Percentiles rank a stretch among this genome's conserved stretches.
Evolutionary conservation across 140 eudicot genomes (phyloP).

Genomic region (Senecio squalidus): DNA sequence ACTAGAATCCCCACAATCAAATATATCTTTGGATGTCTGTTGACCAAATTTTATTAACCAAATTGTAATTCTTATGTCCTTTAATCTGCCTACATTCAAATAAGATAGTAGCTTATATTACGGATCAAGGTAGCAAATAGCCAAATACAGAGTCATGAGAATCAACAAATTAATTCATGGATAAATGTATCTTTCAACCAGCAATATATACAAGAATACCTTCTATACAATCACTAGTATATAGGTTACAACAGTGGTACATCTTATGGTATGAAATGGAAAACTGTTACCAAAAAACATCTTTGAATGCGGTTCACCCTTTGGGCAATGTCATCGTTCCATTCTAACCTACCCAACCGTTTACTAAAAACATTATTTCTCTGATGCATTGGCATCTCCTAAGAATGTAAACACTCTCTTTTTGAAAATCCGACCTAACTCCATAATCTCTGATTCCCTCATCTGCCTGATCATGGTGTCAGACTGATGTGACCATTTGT

Average conservation of each 20-base stretch:
- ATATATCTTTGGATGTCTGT: no score
- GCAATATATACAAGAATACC: not conserved
- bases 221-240: not conserved
- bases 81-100: no score
- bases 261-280: not conserved
- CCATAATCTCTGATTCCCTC: conserved; percentile 58
- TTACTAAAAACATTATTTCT: conserved; percentile 1
- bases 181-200: no score
- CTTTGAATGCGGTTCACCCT: not conserved
- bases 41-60: no score
- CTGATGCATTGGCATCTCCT: conserved; percentile 39
- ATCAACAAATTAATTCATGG: no score
- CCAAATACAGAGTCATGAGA: no score
- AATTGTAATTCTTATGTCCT: no score
- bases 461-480: conserved; percentile 40
- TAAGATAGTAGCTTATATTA: no score
- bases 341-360: not conserved
- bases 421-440: conserved; percentile 56
- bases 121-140: no score
- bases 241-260: conserved; percentile 1
- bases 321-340: no score
- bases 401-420: conserved; percentile 52
- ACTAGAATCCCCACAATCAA: no score
- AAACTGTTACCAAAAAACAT: not conserved
- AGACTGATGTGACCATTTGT: conserved; percentile 33